Conservation (phyloP, 2,329 filamentous ascomycete genomes). For the Neonectria sp. region DNA sequence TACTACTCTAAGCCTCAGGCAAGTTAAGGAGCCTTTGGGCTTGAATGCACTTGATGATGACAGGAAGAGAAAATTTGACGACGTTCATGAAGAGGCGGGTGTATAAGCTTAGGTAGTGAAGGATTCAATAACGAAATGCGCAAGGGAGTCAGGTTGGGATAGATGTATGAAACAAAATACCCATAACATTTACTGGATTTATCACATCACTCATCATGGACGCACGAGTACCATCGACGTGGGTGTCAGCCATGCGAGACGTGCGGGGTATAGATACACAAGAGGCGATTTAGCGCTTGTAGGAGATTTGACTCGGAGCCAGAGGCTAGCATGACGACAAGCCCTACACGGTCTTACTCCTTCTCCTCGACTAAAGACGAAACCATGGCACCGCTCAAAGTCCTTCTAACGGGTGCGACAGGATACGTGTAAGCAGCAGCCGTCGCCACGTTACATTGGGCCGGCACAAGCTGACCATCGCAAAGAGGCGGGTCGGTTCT, state of each 20-base stretch:
- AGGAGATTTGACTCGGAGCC: not conserved
- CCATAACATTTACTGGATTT: not conserved
- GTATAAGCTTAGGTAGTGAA: not conserved
- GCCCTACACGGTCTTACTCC: not conserved
- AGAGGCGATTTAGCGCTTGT: not conserved
- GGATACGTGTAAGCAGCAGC: constrained; percentile 25
- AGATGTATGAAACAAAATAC: not conserved
- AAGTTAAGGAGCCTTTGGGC: too few relatives aligned
- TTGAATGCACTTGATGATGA: not conserved
- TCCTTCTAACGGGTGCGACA: constrained; percentile 27
- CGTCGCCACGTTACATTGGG: not conserved
- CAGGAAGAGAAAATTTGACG: not conserved
- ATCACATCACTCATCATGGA: not conserved
- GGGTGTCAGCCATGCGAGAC: not conserved
- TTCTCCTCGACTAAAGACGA: too few relatives aligned
- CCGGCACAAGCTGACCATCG: not conserved
- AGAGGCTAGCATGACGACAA: not conserved
- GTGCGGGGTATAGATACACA: too few relatives aligned
- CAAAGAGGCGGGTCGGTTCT: constrained; percentile 31
- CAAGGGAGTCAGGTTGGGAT: not conserved
- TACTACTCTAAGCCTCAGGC: too few relatives aligned
- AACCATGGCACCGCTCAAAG: constrained; percentile 3
- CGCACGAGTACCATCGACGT: not conserved
- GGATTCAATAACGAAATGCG: not conserved
- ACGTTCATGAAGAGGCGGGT: not conserved